Base-by-base conservation (phyloP, 73 alveolate species). In the Uronychia binucleata region DNA sequence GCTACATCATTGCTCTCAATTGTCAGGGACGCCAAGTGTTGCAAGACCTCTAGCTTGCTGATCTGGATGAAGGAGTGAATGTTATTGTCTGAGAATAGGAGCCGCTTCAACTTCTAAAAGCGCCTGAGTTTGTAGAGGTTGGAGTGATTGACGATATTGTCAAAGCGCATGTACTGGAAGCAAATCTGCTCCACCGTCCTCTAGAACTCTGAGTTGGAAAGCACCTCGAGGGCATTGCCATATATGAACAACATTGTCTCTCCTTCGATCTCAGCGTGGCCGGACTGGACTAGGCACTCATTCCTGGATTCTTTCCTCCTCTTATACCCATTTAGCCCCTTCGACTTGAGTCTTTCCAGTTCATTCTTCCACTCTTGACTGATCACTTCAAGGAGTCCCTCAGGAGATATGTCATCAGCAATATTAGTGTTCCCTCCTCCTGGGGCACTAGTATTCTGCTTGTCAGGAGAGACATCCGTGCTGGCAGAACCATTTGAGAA, bases 261-360 rank as follows among this genome's bases (percentile, higher is more conserved):
- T 34, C 98, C 98, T 79, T 97, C 99, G 5, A 97, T 97, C 89
- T 97, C 99, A 35, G 99, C 99, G 84, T 97, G 99, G 79, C 99
- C 98, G 25, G 97, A 96, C 88, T 96, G 97, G 86, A 96, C 99
- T 79, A 81, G 58, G 79, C 91, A 76, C 75, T 97, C 98, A 80
- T 91, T 81, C 76, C 94, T 81, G 74, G 94, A 88, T 77, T 92
- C 96, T 83, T 97, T 97, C 74, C 96, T 59, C 32, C 93, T 93
- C 88, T 87, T 95, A 87, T 93, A 90, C 77, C 98, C 97, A 88
- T 91, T 89, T 80, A 93, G 89, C 60, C 98, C 99, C 80, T 89
- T 81, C 58, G 83, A 78, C 80, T 90, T 86, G 25, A 97, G 90
- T 82, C 98, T 88, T 82, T 84, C 92, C 84, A 85, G 79, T 82